Evolutionary conservation across 2,329 filamentous ascomycete genomes (phyloP).

Genomic region (Basipetospora sp.): DNA sequence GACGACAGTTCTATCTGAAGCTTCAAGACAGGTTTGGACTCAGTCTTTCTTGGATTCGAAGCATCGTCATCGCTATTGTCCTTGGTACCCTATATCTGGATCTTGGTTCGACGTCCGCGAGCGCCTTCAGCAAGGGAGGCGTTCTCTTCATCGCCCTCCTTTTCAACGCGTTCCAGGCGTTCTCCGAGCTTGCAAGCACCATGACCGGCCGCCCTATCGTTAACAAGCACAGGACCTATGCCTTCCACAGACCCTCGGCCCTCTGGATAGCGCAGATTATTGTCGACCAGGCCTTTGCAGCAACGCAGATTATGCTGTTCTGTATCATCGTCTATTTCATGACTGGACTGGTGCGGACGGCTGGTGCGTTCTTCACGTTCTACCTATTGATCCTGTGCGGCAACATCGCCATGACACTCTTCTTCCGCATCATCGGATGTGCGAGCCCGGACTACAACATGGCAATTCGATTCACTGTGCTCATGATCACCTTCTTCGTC

Average conservation of each 20-base stretch:
- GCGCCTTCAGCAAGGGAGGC: slow-evolving; percentile 68
- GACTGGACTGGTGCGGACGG: slow-evolving; percentile 51
- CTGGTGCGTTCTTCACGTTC: slow-evolving; percentile 66
- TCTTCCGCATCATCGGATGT: slow-evolving; percentile 63
- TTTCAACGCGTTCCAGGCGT: slow-evolving; percentile 80
- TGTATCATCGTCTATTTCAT: slow-evolving; percentile 68
- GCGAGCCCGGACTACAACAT: slow-evolving; percentile 70
- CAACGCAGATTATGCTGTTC: slow-evolving; percentile 57
- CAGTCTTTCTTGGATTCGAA: slow-evolving; percentile 52
- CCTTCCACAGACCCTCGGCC: slow-evolving; percentile 68
- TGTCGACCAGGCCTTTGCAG: slow-evolving; percentile 60
- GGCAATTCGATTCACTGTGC: slow-evolving; percentile 67
- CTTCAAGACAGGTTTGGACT: slow-evolving; percentile 74
- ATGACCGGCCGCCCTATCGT: slow-evolving; percentile 66
- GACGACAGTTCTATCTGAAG: slow-evolving; percentile 72
- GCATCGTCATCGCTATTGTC: slow-evolving; percentile 61
- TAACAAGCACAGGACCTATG: slow-evolving; percentile 72
- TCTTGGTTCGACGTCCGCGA: slow-evolving; percentile 48
- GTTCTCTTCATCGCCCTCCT: slow-evolving; percentile 66
- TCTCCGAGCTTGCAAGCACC: slow-evolving; percentile 58
- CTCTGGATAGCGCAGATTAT: slow-evolving; percentile 73
- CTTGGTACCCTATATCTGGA: slow-evolving; percentile 67
- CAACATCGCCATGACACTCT: slow-evolving; percentile 60
- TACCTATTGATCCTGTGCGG: slow-evolving; percentile 54
- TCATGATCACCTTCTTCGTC: slow-evolving; percentile 69